Percentiles rank a stretch among this genome's conserved stretches.
phyloP scores from a whole-genome alignment of 2,329 filamentous ascomycete genomes.

The Colletotrichum spaethianum region DNA sequence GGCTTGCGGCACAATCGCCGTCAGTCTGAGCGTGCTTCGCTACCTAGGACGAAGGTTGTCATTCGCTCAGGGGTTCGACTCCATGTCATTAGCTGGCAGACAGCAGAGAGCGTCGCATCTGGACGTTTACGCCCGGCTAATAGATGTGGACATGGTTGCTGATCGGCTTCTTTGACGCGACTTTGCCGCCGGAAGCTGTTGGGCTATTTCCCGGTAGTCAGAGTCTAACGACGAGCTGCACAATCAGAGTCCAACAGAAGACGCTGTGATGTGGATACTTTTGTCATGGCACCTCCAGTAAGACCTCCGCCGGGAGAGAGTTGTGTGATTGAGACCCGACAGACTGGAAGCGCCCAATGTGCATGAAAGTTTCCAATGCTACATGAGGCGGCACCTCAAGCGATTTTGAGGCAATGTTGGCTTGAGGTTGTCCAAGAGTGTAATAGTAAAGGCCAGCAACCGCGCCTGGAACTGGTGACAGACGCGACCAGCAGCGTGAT shows the following conservation, averaged over 20 bases:
- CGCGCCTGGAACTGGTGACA: conserved; percentile 31
- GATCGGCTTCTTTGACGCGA: conserved; percentile 19
- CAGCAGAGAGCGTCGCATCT: background rate
- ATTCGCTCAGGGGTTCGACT: conserved; percentile 1
- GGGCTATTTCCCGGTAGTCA: background rate
- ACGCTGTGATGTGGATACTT: conserved; percentile 19
- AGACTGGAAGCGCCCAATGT: conserved; percentile 50
- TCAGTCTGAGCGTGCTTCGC: conserved; percentile 24
- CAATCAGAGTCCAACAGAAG: background rate
- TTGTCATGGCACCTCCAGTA: conserved; percentile 10
- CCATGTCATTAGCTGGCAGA: conserved; percentile 18
- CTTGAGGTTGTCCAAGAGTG: background rate
- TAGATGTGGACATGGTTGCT: background rate
- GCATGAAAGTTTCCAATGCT: conserved; percentile 44
- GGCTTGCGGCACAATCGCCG: conserved; percentile 21
- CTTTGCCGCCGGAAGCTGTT: conserved; percentile 19
- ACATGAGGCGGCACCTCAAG: conserved; percentile 10
- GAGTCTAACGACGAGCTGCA: background rate
- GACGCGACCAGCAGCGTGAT: conserved; percentile 33
- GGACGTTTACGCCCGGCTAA: background rate
- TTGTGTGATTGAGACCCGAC: conserved; percentile 43
- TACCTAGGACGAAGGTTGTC: conserved; percentile 3
- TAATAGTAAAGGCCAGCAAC: conserved; percentile 23
- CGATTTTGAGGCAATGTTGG: conserved; percentile 21
- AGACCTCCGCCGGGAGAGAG: conserved; percentile 1